Conservation (phyloP, 2,329 filamentous ascomycete genomes). For the Phymatotrichopsis omnivora region DNA sequence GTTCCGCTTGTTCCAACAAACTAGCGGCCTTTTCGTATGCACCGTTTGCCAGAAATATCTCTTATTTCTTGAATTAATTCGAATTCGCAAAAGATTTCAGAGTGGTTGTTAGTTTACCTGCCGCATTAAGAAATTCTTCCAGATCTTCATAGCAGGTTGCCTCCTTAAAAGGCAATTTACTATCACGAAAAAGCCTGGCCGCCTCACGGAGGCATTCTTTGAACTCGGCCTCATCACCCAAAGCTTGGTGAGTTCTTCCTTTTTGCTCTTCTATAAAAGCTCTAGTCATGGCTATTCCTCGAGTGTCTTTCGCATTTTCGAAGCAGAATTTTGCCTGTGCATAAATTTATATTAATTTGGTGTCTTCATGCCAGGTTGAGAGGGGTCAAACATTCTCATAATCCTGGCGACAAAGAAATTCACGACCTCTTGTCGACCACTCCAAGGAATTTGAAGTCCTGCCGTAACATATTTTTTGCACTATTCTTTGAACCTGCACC, state of each 20-base stretch:
- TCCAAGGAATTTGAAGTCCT: too few species aligned
- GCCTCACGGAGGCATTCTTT: constrained; percentile 19
- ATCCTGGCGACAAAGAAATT: too few species aligned
- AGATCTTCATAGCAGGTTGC: constrained; percentile 17
- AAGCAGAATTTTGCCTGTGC: constrained; percentile 18
- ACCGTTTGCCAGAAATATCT: constrained; percentile 10
- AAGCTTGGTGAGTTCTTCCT: constrained; percentile 6
- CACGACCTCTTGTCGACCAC: too few species aligned
- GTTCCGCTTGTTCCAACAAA: neutral
- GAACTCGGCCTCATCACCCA: constrained; percentile 17
- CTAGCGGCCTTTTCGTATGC: constrained; percentile 14
- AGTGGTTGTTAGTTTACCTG: constrained; percentile 5
- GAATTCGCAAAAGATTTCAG: neutral
- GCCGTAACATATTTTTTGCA: too few species aligned
- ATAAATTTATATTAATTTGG: too few species aligned
- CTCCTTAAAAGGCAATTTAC: constrained; percentile 11
- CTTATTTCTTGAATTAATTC: neutral
- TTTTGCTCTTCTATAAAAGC: constrained; percentile 22
- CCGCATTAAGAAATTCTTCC: constrained; percentile 15
- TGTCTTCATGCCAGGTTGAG: too few species aligned
- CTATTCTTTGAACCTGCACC: too few species aligned
- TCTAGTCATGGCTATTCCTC: constrained; percentile 2
- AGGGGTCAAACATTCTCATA: too few species aligned
- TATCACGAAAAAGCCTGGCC: constrained; percentile 12
- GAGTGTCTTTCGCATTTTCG: constrained; percentile 16